Percentiles rank a stretch among this genome's conserved stretches.
These are phyloP conservation scores for Spergularia azorica DNA, from an alignment of 179 eudicot species.

Conservation along the genomic window DNA sequence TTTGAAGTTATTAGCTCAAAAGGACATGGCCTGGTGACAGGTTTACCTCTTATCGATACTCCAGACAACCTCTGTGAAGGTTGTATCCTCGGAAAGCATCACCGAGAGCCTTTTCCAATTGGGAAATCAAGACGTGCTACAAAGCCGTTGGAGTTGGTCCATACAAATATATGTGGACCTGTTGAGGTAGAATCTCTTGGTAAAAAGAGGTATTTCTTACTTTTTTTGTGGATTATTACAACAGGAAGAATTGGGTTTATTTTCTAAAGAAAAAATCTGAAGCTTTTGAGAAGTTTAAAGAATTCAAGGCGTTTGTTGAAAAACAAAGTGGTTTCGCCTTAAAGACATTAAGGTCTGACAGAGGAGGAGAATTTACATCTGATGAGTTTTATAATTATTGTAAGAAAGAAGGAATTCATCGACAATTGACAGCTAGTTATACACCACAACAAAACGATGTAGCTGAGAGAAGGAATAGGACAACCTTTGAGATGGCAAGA, in stretches of 20 bases:
- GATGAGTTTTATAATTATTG: neutral
- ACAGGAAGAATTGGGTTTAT: neutral
- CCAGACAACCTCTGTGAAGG: slow-evolving; percentile 12
- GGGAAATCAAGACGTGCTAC: slow-evolving; percentile 3
- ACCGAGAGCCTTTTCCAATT: slow-evolving; percentile 3
- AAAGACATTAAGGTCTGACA: neutral
- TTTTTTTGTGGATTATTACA: slow-evolving; percentile 9
- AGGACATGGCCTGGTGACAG: neutral
- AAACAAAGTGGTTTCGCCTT: neutral
- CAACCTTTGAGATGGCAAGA: slow-evolving; percentile 17
- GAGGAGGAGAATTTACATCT: slow-evolving; percentile 15
- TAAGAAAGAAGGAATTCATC: neutral
- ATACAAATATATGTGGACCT: neutral
- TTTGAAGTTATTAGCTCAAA: neutral
- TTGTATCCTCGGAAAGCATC: slow-evolving; percentile 10
- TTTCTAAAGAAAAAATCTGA: slow-evolving; percentile 7
- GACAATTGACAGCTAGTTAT: neutral
- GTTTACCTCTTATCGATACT: neutral
- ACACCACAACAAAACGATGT: neutral
- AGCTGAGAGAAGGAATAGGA: slow-evolving; percentile 6
- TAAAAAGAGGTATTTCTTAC: slow-evolving; percentile 2
- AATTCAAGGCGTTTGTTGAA: slow-evolving; percentile 10
- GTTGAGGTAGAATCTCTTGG: neutral
- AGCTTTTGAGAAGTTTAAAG: neutral
- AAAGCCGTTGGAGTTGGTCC: neutral